A percentile compares a stretch with the other conserved stretches of the same genome.
These are phyloP conservation scores for Tylopilus vinaceipallidus DNA, from an alignment of 768 basidiomycete species.

Conservation along the genomic window DNA sequence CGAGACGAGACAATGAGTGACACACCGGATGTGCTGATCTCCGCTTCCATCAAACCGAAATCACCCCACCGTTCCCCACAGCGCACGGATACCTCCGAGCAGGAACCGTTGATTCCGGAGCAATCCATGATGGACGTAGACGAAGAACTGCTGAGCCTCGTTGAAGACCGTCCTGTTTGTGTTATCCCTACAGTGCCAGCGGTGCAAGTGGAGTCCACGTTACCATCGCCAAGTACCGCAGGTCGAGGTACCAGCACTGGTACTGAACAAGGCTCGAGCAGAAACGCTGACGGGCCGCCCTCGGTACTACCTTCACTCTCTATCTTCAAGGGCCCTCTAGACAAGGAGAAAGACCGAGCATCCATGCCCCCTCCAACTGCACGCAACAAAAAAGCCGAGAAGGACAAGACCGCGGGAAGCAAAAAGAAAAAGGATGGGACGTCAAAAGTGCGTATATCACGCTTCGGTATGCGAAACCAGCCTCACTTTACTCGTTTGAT, in stretches of 20 bases:
- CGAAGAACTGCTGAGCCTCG: slow-evolving; percentile 65
- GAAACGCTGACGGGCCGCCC: slow-evolving; percentile 3
- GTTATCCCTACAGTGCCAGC: background rate
- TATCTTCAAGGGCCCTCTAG: slow-evolving; percentile 11
- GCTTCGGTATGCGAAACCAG: background rate
- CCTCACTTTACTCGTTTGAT: background rate
- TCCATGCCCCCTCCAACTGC: slow-evolving; percentile 58
- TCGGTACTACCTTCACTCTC: slow-evolving; percentile 5
- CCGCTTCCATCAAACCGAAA: too few relatives aligned
- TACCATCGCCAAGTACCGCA: background rate
- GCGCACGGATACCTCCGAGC: slow-evolving; percentile 1
- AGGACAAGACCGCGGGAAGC: slow-evolving; percentile 29
- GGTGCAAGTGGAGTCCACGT: background rate
- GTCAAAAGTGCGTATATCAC: slow-evolving; percentile 18
- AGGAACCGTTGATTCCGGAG: slow-evolving; percentile 5
- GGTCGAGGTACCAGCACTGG: background rate
- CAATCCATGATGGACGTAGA: slow-evolving; percentile 46
- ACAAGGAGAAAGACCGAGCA: slow-evolving; percentile 39
- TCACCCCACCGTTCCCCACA: slow-evolving; percentile 10
- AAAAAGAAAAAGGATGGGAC: slow-evolving; percentile 35
- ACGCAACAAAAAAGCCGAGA: slow-evolving; percentile 26
- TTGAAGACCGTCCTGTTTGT: slow-evolving; percentile 47
- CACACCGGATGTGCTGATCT: too few relatives aligned
- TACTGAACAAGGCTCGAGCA: slow-evolving; percentile 1
- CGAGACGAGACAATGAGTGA: too few relatives aligned